Evolutionary conservation across 495 filamentous ascomycete genomes (phyloP), one percentile per base, ranked within the genome.

Genomic region (Aspergillus mulundensis): DNA sequence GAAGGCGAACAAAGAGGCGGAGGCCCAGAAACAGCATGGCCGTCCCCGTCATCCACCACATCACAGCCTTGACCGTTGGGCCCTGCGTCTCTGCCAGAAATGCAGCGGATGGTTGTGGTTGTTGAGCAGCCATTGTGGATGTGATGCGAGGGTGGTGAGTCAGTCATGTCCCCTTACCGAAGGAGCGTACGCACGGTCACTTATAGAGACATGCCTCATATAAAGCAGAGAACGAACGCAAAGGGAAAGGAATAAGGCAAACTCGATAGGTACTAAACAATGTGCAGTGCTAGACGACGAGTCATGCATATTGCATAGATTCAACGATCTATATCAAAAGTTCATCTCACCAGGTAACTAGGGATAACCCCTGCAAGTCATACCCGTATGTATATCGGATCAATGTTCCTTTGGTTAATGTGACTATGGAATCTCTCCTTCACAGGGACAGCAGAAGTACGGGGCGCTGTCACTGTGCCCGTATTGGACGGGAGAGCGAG

Each of bases 21-120:
- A 66, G 56, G 5, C 46, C 19, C 24, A 66, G 60, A 28, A 66
- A 61, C 0, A 65, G 11, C 19, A 63, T 32, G 8, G 66, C 49
- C 18, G 63, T 53, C 12, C 65, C 40, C 11, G 61, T 36, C 64
- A 69, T 62, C 28, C 56, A 53, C 66, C 66, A 69, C 58, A 66
- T 65, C 24, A 67, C 66, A 8, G 60, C 66, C 41, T 63, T 50
- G 7, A 69, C 38, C 3, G 54, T 57, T 14, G 63, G 43, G 36
- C 38, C 60, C 49, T 56, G 58, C 20, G 41, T 54, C 42, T 54
- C 28, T 7, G 52, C 52, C 42, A 54, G 25, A 20, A 54, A 54
- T 10, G 24, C 52, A 15, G 52, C 18, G 16, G 52, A 54, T 25
- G 52, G 41, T 10, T 19, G 18, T 18, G 52, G 28, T 23, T 19